These are phyloP conservation scores for Solanum ahanhuiri DNA, from an alignment of 257 asterid species.

Conservation along the genomic window DNA sequence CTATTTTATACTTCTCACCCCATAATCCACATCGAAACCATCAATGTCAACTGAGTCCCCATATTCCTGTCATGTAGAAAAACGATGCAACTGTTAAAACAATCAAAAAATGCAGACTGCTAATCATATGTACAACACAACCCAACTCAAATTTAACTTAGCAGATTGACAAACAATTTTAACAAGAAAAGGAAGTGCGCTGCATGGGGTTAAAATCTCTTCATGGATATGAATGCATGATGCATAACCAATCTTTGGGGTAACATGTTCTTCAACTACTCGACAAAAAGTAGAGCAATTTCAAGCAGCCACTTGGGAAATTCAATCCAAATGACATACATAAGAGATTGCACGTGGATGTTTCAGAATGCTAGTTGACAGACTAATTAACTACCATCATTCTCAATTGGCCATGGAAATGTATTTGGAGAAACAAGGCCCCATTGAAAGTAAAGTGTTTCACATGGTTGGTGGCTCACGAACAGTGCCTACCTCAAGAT, in stretches of 20 bases:
- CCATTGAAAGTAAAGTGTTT: background rate
- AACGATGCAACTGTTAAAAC: background rate
- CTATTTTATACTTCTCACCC: conserved; percentile 39
- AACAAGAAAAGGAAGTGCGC: background rate
- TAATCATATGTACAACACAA: background rate
- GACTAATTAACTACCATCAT: background rate
- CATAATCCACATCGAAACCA: conserved; percentile 79
- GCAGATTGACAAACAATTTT: background rate
- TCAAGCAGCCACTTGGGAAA: background rate
- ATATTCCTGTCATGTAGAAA: conserved; percentile 43
- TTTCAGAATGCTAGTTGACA: background rate
- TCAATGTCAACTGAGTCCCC: conserved; percentile 75
- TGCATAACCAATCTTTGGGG: background rate
- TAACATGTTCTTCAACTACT: background rate
- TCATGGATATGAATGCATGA: background rate
- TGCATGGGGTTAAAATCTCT: background rate
- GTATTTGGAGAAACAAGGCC: background rate
- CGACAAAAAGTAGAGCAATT: background rate
- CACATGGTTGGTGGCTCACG: background rate
- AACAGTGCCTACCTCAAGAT: background rate
- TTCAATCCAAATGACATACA: background rate
- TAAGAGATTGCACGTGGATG: background rate
- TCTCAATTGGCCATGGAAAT: background rate
- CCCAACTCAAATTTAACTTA: background rate
- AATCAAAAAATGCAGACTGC: background rate